Percentiles rank a stretch among this genome's conserved stretches.
Evolutionary conservation across 768 basidiomycete genomes (phyloP).

Genomic region (Podaxis rugospora): DNA sequence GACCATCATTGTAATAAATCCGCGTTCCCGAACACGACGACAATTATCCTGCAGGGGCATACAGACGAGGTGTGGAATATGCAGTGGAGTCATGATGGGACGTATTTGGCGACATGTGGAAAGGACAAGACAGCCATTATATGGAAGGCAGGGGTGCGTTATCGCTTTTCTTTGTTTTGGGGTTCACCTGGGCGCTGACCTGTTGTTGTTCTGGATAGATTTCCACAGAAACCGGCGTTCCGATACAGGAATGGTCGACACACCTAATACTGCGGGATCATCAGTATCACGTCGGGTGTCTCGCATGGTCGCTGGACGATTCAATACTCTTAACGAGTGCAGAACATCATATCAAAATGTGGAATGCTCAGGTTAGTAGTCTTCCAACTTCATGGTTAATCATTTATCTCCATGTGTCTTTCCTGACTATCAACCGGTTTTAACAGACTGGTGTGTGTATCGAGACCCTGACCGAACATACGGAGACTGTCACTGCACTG

Average conservation of each 20-base stretch:
- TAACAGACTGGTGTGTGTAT: conserved; percentile 71
- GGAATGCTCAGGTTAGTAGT: conserved; percentile 76
- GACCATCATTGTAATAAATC: conserved; percentile 83
- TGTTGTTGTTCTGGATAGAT: conserved; percentile 34
- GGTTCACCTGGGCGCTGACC: conserved; percentile 11
- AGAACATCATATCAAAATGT: conserved; percentile 80
- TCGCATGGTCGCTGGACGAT: conserved; percentile 95
- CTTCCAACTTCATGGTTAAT: not conserved
- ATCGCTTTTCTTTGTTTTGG: conserved; percentile 5
- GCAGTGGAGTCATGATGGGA: conserved; percentile 91
- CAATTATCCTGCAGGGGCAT: conserved; percentile 81
- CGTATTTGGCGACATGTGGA: conserved; percentile 80
- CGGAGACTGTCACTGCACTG: conserved; percentile 81
- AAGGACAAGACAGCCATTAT: conserved; percentile 87
- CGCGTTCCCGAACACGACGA: conserved; percentile 82
- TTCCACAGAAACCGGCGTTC: conserved; percentile 28
- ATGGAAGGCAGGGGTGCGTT: conserved; percentile 77
- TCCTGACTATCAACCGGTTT: conserved; percentile 7
- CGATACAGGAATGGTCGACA: conserved; percentile 54
- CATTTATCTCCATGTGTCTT: not conserved
- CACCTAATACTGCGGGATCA: conserved; percentile 71
- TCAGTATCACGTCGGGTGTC: conserved; percentile 67
- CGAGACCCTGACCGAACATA: conserved; percentile 63
- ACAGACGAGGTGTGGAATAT: conserved; percentile 94
- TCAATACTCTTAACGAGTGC: conserved; percentile 76